A percentile compares a stretch with the other conserved stretches of the same genome.
Evolutionary conservation across 352 stramenopile genomes (phyloP).

Genomic region (Phytophthora ramorum): DNA sequence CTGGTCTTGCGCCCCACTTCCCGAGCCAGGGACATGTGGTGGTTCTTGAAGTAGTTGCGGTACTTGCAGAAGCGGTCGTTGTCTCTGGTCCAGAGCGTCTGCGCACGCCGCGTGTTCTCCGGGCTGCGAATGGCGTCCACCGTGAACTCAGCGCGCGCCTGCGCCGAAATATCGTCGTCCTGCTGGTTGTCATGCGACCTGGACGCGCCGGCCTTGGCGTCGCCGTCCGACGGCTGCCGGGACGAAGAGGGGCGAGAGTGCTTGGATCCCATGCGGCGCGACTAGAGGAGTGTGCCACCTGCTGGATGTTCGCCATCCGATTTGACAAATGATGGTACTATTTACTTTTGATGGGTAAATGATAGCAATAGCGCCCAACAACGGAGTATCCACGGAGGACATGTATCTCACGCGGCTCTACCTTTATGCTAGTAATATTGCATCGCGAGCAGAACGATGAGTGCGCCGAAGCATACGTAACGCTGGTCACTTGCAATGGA

Average conservation of each 20-base stretch:
- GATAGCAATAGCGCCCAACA: no score
- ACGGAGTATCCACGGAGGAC: no score
- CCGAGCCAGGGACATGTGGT: conserved; percentile 49
- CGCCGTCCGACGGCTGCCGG: background rate
- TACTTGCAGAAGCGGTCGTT: conserved; percentile 51
- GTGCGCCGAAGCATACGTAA: no score
- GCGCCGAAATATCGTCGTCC: conserved; percentile 26
- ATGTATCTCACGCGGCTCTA: no score
- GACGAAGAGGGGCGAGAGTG: conserved; percentile 27
- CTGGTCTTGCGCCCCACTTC: conserved; percentile 43
- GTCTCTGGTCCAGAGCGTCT: conserved; percentile 25
- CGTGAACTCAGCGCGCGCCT: conserved; percentile 41
- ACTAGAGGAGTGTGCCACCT: background rate
- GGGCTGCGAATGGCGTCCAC: conserved; percentile 39
- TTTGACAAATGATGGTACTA: no score
- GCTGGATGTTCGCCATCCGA: conserved; percentile 6
- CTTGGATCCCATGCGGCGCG: conserved; percentile 31
- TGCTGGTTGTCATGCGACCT: conserved; percentile 12
- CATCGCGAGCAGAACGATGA: no score
- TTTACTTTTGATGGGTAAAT: no score
- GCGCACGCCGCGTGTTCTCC: conserved; percentile 37
- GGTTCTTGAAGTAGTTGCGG: conserved; percentile 61
- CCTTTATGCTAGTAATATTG: no score
- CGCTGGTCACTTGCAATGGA: no score
- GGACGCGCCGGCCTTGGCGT: background rate